Percentiles rank a stretch among this genome's conserved stretches.
Evolutionary conservation across 495 filamentous ascomycete genomes (phyloP).

Genomic region (Collariella sp.): DNA sequence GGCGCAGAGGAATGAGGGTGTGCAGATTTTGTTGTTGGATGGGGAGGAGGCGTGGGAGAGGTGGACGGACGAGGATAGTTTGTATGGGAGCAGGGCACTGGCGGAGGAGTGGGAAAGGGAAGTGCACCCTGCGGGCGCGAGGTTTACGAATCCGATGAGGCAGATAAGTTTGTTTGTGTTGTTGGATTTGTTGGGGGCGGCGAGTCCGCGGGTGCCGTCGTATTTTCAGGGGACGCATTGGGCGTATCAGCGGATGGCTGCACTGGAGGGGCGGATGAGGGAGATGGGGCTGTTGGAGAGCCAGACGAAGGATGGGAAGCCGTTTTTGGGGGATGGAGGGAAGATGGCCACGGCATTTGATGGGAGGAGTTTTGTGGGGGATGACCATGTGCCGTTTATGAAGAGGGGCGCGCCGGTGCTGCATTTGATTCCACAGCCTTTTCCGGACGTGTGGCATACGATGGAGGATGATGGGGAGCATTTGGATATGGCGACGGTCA

Average conservation of each 20-base stretch:
- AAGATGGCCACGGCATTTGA: slow-evolving; percentile 44
- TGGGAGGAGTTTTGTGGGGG: slow-evolving; percentile 41
- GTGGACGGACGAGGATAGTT: slow-evolving; percentile 68
- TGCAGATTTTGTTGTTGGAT: slow-evolving; percentile 81
- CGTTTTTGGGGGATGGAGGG: slow-evolving; percentile 42
- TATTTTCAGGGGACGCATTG: slow-evolving; percentile 83
- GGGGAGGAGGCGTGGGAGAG: slow-evolving; percentile 79
- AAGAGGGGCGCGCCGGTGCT: slow-evolving; percentile 67
- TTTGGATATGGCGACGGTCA: slow-evolving; percentile 65
- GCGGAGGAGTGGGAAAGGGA: slow-evolving; percentile 67
- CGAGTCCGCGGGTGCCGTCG: slow-evolving; percentile 58
- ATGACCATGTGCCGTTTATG: slow-evolving; percentile 86
- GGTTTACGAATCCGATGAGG: slow-evolving; percentile 58
- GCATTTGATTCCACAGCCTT: slow-evolving; percentile 72
- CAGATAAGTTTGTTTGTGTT: slow-evolving; percentile 80
- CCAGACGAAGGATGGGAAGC: slow-evolving; percentile 12
- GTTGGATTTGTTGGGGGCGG: slow-evolving; percentile 71
- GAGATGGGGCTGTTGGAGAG: slow-evolving; percentile 32
- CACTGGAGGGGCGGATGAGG: slow-evolving; percentile 62
- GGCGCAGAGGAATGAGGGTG: slow-evolving; percentile 39
- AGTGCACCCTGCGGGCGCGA: slow-evolving; percentile 58
- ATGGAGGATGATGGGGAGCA: slow-evolving; percentile 74
- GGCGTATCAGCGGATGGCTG: slow-evolving; percentile 69
- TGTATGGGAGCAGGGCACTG: slow-evolving; percentile 67
- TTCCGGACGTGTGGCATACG: slow-evolving; percentile 76